Conservation (phyloP, 2,329 filamentous ascomycete genomes). For the Sporothrix mexicana region DNA sequence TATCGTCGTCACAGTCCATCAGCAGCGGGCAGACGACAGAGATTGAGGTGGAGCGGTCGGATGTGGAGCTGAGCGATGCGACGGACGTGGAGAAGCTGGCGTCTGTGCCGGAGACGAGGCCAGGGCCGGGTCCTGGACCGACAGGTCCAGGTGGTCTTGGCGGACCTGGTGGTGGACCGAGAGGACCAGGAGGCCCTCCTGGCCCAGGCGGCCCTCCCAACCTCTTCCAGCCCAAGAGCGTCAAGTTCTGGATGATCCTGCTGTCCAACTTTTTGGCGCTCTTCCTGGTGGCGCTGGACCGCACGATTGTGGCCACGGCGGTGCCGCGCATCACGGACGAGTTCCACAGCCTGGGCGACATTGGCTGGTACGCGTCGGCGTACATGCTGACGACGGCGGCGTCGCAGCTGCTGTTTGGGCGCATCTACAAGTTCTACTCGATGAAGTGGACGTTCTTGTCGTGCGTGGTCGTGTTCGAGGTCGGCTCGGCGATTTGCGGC, state of each 20-base stretch:
- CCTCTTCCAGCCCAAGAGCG: constrained; percentile 58
- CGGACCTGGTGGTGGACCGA: not conserved
- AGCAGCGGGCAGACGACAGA: constrained; percentile 34
- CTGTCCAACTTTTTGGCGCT: constrained; percentile 53
- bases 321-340: constrained; percentile 37
- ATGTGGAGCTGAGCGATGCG: constrained; percentile 35
- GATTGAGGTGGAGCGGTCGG: constrained; percentile 33
- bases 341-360: constrained; percentile 36
- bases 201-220: constrained; percentile 39
- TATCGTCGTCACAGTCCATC: constrained; percentile 34
- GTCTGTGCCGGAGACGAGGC: constrained; percentile 31
- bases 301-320: constrained; percentile 40
- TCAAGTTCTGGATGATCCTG: constrained; percentile 63
- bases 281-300: constrained; percentile 49
- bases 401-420: constrained; percentile 49
- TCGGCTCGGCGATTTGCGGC: constrained; percentile 50
- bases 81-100: constrained; percentile 41
- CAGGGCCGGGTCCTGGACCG: not conserved
- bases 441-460: constrained; percentile 45
- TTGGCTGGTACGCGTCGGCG: constrained; percentile 38
- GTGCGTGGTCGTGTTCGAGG: constrained; percentile 46
- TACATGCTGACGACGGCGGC: constrained; percentile 37
- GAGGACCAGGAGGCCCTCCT: not conserved
- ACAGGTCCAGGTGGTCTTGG: not conserved
- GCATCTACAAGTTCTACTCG: constrained; percentile 49